Base-by-base conservation (phyloP, 169 alveolate species). In the Cryptosporidium ryanae region DNA sequence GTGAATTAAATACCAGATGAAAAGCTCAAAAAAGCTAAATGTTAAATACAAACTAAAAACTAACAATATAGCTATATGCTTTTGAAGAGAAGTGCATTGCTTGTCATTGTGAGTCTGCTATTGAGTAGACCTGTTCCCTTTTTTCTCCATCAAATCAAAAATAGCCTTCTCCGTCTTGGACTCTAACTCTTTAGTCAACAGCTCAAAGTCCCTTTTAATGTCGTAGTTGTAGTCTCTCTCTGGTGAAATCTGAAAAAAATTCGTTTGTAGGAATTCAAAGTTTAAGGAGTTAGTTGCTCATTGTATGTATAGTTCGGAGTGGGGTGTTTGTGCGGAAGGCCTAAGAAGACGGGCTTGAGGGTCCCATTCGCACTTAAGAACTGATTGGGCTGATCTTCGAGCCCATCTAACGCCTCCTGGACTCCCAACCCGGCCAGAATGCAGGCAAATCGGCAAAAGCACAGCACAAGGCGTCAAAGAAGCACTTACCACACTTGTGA, bases 181-280 rank as follows among this genome's bases (percentile, higher is more conserved):
- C 27, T 68, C 83, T 6, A 68, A 23, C 12, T 68, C 83, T 31
- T 64, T 48, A 1, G 83, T 52, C 2, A 68, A 50, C 8, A 29
- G 55, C 65, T 50, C 66, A 31, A 68, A 68, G n/a, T 68, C 83
- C 38, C 83, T 32, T 68, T 54, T 68, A 10, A 68, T 68, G 23
- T 68, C 83, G 0, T 50, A 68, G 38, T 68, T 68, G n/a, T 68
- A 68, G 27, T 68, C 83, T 52, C 83, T 68, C 32, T 68, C 83
- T 18, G 55, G 32, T 52, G 83, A 64, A 0, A 68, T 23, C 83
- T 68, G 54, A 31, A 13, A 54, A 55, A n/a, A n/a, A n/a, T n/a
- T n/a, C n/a, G n/a, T n/a, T n/a, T n/a, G n/a, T n/a, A n/a, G n/a
- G n/a, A n/a, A n/a, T n/a, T 46, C 7, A n/a, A 15, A 27, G 25